Evolutionary conservation across 257 asterid species (phyloP).

Genomic region (Prunella vulgaris): DNA sequence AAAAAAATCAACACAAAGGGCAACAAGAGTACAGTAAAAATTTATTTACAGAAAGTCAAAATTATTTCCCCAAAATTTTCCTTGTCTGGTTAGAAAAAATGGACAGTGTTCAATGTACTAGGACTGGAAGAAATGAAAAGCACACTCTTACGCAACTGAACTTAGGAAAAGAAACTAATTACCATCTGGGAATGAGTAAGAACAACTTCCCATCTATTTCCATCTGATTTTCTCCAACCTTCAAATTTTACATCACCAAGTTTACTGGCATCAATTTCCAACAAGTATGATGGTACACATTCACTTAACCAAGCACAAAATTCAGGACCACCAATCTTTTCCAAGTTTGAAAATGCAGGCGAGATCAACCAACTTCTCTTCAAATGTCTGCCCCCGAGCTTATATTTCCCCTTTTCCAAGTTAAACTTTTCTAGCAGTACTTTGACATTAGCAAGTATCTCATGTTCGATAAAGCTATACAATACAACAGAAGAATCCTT

Average conservation of each 20-base stretch:
- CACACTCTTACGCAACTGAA: conserved; percentile 7
- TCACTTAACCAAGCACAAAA: conserved; percentile 81
- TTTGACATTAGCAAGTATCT: conserved; percentile 51
- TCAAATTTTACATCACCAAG: conserved; percentile 50
- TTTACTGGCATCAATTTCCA: conserved; percentile 56
- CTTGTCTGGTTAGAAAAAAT: not conserved
- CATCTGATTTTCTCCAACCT: conserved; percentile 53
- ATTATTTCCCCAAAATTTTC: not conserved
- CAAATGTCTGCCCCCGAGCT: conserved; percentile 32
- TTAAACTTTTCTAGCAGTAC: conserved; percentile 48
- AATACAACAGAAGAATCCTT: conserved; percentile 57
- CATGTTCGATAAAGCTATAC: conserved; percentile 49
- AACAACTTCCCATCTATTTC: conserved; percentile 51
- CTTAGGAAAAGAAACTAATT: conserved; percentile 17
- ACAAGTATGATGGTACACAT: conserved; percentile 56
- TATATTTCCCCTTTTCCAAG: conserved; percentile 39
- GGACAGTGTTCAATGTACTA: no score
- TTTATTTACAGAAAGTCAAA: not conserved
- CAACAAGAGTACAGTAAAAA: not conserved
- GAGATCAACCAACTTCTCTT: conserved; percentile 54
- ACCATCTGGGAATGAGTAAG: conserved; percentile 93
- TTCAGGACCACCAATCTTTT: conserved; percentile 72
- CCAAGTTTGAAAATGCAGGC: conserved; percentile 50
- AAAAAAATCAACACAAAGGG: not conserved
- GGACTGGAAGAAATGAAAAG: no score